Evolutionary conservation across 257 asterid genomes (phyloP).

Genomic region (Solanum verrucosum): DNA sequence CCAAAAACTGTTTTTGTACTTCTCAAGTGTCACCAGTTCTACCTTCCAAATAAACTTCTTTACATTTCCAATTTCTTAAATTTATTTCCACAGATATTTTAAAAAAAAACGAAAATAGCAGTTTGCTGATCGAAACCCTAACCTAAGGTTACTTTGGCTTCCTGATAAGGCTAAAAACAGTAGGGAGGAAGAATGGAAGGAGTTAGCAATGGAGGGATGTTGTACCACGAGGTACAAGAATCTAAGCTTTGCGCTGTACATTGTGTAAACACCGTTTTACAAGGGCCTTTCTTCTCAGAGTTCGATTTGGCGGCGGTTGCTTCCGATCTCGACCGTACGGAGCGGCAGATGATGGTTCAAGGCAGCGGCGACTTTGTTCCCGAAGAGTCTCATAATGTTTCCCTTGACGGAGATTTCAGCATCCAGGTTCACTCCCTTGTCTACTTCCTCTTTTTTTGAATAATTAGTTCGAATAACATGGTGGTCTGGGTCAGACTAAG

Average conservation of each 20-base stretch:
- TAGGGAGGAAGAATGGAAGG: slow-evolving; percentile 20
- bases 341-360: slow-evolving; percentile 89
- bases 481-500: not conserved
- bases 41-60: not conserved
- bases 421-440: slow-evolving; percentile 21
- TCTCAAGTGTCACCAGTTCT: not conserved
- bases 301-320: slow-evolving; percentile 97
- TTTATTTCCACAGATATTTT: not conserved
- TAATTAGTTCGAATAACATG: not conserved
- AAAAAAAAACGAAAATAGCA: not conserved
- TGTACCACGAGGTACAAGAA: slow-evolving; percentile 99
- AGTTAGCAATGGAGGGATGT: slow-evolving; percentile 75
- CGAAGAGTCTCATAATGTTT: slow-evolving; percentile 31
- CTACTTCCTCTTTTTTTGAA: not conserved
- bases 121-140: not conserved
- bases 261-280: slow-evolving; percentile 95
- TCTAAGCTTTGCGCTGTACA: slow-evolving; percentile 98
- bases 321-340: slow-evolving; percentile 84
- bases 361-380: slow-evolving; percentile 66
- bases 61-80: not conserved
- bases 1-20: not conserved
- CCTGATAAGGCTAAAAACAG: not conserved
- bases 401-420: slow-evolving; percentile 39
- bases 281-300: slow-evolving; percentile 96
- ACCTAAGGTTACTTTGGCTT: not conserved